Base-by-base conservation (phyloP, 768 basidiomycete genomes). In the Psilocybe azurescens region DNA sequence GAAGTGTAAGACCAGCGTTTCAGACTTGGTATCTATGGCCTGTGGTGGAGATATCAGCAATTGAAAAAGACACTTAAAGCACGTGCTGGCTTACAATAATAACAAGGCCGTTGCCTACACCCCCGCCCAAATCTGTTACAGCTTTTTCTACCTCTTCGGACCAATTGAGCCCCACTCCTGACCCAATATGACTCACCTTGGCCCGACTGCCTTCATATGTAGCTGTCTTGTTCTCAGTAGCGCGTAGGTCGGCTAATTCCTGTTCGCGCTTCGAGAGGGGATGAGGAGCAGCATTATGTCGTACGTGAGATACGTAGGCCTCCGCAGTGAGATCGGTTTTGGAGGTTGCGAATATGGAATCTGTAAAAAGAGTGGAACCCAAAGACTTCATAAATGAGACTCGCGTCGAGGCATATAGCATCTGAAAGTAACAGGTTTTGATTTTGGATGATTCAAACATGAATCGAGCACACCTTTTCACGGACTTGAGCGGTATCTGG, bases 351-450 rank as follows among this genome's bases (percentile, higher is more conserved):
- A 91, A 93, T n/a, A 95, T 76, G 39, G 83, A 81, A 71, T 91
- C 88, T 2, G 83, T 83, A 74, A 95, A 93, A 33, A 85, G 73
- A 16, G 86, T 79, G 2, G 94, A 88, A 48, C 93, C 93, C 3
- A 96, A 81, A n/a, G 83, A 78, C 72, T 86, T 93, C 30, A 87
- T 80, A 20, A 95, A 81, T 16, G 87, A 81, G 24, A 81, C 79
- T 48, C 93, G 86, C 1, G 89, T 89, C 3, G 94, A 89, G 20
- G 94, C 93, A 74, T 95, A 95, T 36, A 96, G 79, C 93, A 95
- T 96, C 93, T 95, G 46, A 33, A 51, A 36, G 18, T 11, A 8
- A 36, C 20, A 8, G 11, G 7, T 20, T 24, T 49, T 33, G 36
- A 16, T 13, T 13, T 24, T 20, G 6, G 0, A 32, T 24, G 14